Evolutionary conservation across 75 land plant species (phyloP), one percentile per base, ranked within the genome.

Genomic region (Selaginella tamariscina): DNA sequence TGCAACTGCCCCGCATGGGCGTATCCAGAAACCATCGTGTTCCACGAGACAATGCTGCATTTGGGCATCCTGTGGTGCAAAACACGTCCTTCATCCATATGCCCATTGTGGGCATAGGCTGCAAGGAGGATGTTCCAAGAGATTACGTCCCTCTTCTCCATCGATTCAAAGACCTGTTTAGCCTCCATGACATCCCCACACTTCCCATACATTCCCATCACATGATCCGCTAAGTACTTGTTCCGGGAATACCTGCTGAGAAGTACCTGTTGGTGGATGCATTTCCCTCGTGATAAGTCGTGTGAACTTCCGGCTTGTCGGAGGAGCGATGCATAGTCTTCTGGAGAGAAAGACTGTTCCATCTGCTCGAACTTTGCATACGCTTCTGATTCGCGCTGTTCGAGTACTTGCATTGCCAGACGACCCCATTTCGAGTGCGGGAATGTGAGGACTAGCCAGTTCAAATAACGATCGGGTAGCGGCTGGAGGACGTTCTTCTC

Each of bases 91-190:
- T 59, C 62, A 8, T 59, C 27, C 8, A 59, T 8, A 21, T 8
- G n/a, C 26, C 62, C 62, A 8, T 9, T 23, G 8, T 59, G 62
- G 26, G 62, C 62, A 59, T 59, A 59, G 21, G 62, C 62, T 5
- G 62, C 21, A 21, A 59, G 5, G n/a, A 59, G 8, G 8, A 26
- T 27, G 21, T 59, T 59, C 62, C 62, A 59, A 26, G 62, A 59
- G 24, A 59, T 27, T n/a, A 59, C 21, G 21, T 59, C 62, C 62
- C 49, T 39, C 49, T 15, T 39, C 11, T 39, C 49, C 11, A 39
- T 39, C 49, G 49, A 5, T 5, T 39, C 49, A 15, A 39, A 39
- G 49, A 39, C 49, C 49, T 39, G 49, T 15, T 39, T 39, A 5
- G 49, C 49, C 49, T 5, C 5, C 15, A 15, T 15, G 49, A 15